These are phyloP conservation scores for Lasiodiplodia hormozganensis DNA, from an alignment of 2,329 filamentous ascomycete genomes.

Conservation along the genomic window DNA sequence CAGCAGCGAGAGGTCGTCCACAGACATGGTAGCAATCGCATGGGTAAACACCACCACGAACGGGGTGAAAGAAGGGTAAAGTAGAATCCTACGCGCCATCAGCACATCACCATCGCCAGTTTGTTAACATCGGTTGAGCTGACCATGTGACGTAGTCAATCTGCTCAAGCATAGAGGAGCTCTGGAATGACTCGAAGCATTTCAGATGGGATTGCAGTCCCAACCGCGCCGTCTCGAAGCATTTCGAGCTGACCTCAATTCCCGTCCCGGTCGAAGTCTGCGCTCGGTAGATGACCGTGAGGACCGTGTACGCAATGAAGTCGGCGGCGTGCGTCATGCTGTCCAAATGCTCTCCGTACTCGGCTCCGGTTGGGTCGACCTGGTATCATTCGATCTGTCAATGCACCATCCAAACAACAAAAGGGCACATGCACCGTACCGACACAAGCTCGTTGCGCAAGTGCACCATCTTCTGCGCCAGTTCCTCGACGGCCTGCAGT, in stretches of 20 bases:
- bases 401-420: not conserved
- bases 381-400: not conserved
- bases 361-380: not conserved
- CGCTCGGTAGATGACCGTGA: conserved; percentile 31
- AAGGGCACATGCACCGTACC: not conserved
- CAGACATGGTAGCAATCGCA: conserved; percentile 31
- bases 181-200: conserved; percentile 29
- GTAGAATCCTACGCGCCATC: conserved; percentile 26
- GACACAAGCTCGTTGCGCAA: conserved; percentile 10
- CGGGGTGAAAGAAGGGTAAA: conserved; percentile 32
- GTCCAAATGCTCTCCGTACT: conserved; percentile 2
- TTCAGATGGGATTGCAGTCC: conserved; percentile 30
- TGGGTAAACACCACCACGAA: conserved; percentile 32
- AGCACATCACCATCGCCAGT: not conserved
- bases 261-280: conserved; percentile 29
- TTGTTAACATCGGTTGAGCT: not conserved
- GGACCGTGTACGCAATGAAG: conserved; percentile 31
- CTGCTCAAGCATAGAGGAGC: not conserved
- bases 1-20: conserved; percentile 26
- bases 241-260: conserved; percentile 32
- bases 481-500: not conserved
- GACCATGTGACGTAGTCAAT: conserved; percentile 31
- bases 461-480: not conserved
- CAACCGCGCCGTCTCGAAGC: conserved; percentile 31
- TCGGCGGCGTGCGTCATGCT: conserved; percentile 25